Conservation (phyloP, 495 filamentous ascomycete genomes). For the Podospora pseudocomata region DNA sequence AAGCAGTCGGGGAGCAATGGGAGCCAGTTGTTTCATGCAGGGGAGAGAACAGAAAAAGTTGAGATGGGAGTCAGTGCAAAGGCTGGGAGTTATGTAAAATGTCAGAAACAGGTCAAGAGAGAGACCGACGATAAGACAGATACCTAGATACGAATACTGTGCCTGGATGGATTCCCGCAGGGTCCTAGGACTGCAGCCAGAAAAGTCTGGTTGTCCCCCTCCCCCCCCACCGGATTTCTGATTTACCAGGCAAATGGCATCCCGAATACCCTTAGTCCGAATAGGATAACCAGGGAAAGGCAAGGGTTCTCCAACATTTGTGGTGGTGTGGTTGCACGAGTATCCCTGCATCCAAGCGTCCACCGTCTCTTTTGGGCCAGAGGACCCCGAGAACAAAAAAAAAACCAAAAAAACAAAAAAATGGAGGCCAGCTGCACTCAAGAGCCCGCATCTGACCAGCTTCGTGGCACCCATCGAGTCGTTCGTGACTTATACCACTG, state of each 20-base stretch:
- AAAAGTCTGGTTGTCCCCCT: no score
- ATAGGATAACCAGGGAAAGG: neutral
- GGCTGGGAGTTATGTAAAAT: neutral
- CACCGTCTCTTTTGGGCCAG: neutral
- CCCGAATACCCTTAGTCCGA: neutral
- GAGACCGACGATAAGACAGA: no score
- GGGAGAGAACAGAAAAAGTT: neutral
- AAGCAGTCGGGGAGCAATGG: neutral
- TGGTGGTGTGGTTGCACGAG: slow-evolving; percentile 3
- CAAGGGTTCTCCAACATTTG: neutral
- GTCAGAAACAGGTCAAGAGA: no score
- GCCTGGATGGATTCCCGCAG: neutral
- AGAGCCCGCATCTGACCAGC: slow-evolving; percentile 22
- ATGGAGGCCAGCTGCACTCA: slow-evolving; percentile 1
- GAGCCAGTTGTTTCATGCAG: neutral
- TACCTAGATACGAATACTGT: neutral
- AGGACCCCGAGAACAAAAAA: slow-evolving; percentile 13
- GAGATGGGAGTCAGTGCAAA: neutral
- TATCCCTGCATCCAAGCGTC: neutral
- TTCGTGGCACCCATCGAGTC: slow-evolving; percentile 20
- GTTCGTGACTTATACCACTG: slow-evolving; percentile 19
- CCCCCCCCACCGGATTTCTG: neutral
- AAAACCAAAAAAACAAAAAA: slow-evolving; percentile 17
- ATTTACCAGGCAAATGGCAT: neutral
- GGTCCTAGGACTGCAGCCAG: neutral